Base-by-base conservation (phyloP, 1,139 yeast genomes). In the Yamadazyma dendronema region DNA sequence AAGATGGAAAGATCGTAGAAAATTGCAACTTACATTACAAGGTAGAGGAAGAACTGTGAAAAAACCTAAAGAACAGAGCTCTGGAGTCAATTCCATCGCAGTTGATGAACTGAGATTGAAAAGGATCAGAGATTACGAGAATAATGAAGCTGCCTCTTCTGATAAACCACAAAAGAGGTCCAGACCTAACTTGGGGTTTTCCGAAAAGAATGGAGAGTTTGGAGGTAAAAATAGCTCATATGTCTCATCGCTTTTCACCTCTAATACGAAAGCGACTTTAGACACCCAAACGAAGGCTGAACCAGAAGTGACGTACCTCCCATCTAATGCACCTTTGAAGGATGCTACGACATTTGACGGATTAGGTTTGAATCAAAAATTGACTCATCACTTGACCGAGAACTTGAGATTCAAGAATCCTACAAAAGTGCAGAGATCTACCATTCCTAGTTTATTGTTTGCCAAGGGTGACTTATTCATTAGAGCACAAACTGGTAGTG, bases 401-500 rank as follows among this genome's bases (percentile, higher is more conserved):
- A 74, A 74, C 36, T 67, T 88, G 65, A 65, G 74, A 30, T 76
- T 87, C 53, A 59, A 67, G 29, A 71, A 79, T 15, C 98, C 98
- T 1, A 92, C 98, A 0, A 79, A 79, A 49, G 88, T 92, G 46
- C 98, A 92, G 61, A 74, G 87, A 47, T 65, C 82, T 6, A 94
- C 86, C 0, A 67, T 90, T n/a, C 96, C 97, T 2, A 72, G 74
- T 34, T 61, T 92, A 40, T 52, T 81, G 3, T 42, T 56, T 40
- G 63, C 72, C 14, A 74, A 79, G 33, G 61, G 72, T 23, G 97
- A 90, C 60, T 65, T 88, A 40, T 84, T 90, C 49, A 85, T 89
- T 35, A 94, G 87, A 54, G 96, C 97, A 0, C 97, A 89, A 60
- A 90, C 97, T 0, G 97, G 97, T 37, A 87, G 96, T 0, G 97